Base-by-base conservation (phyloP, 441 rosid genomes). In the Capsella rubella region DNA sequence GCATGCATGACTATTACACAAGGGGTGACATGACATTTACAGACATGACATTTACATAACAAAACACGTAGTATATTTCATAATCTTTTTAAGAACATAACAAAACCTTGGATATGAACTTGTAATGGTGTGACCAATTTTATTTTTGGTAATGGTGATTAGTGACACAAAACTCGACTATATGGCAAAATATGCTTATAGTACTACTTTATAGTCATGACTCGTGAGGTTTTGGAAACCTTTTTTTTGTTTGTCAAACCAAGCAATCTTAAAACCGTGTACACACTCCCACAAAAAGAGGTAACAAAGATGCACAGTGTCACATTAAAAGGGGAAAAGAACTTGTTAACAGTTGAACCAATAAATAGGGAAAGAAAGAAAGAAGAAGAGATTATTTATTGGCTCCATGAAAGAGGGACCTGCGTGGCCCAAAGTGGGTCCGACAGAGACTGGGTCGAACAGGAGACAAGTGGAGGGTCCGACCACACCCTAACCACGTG, bases 401-500 rank as follows among this genome's bases (percentile, higher is more conserved):
- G 67, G 67, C 50, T 64, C 47, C 67, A 39, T 32, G 74, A 60
- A 54, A 74, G 71, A 50, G 53, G 69, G 75, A 70, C 69, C 32
- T 18, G 73, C 52, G 74, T 60, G 29, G 58, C 62, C 74, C 55
- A 75, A 61, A 56, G 46, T 57, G 80, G 81, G 79, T 10, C 69
- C 78, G 57, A 66, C 25, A 57, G 35, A 51, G 68, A 68, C 58
- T n/a, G 73, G 61, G 64, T 72, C 62, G 72, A 39, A 25, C 39
- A 45, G 52, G 76, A 29, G 73, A 71, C 80, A 77, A 66, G 63
- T 59, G 82, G 71, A 76, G 87, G 85, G 60, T 82, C 82, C 77
- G 70, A 57, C 77, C 80, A 59, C 79, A 74, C 79, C 80, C 70
- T 71, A 81, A 69, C 82, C 88, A 84, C 88, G 87, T 83, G 88